Percentiles rank a stretch among this genome's conserved stretches.
Evolutionary conservation across 1,284 basidiomycete genomes (phyloP).

Genomic region (Jaminaea rosea): DNA sequence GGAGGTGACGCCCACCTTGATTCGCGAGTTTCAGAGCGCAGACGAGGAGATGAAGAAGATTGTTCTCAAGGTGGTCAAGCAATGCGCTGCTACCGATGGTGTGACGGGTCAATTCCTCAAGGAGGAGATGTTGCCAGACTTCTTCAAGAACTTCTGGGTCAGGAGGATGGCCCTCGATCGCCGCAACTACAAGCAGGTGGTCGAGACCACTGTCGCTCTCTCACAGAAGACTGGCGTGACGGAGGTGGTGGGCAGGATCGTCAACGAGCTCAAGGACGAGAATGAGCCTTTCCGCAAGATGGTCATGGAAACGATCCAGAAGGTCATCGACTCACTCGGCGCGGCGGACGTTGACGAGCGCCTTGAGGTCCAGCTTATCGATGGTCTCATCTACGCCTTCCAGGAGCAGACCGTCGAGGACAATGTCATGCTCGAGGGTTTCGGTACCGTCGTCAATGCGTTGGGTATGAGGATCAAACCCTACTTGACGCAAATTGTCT

Average conservation of each 20-base stretch:
- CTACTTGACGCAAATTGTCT: constrained; percentile 96
- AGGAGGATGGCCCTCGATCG: constrained; percentile 93
- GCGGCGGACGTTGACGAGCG: constrained; percentile 95
- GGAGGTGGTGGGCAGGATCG: constrained; percentile 87
- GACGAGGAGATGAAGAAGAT: constrained; percentile 99
- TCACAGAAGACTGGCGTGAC: constrained; percentile 92
- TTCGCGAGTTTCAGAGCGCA: constrained; percentile 97
- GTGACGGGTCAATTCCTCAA: constrained; percentile 52
- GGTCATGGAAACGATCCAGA: constrained; percentile 99
- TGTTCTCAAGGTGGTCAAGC: constrained; percentile 95
- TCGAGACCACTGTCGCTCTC: constrained; percentile 95
- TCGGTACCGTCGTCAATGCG: constrained; percentile 91
- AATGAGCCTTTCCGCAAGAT: constrained; percentile 93
- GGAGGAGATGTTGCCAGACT: constrained; percentile 96
- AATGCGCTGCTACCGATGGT: constrained; percentile 89
- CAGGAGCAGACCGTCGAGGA: constrained; percentile 99
- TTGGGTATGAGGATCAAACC: constrained; percentile 96
- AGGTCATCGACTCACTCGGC: constrained; percentile 82
- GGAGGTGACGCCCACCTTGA: constrained; percentile 53
- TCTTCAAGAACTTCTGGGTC: constrained; percentile 95
- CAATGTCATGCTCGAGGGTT: constrained; percentile 97
- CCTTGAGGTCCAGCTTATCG: constrained; percentile 83
- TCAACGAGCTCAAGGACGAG: constrained; percentile 79
- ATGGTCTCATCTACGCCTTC: constrained; percentile 98
- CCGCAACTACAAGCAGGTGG: constrained; percentile 91